Evolutionary conservation across 352 stramenopile genomes (phyloP), one percentile per base, ranked within the genome.

Genomic region (Globisporangium barbulae): DNA sequence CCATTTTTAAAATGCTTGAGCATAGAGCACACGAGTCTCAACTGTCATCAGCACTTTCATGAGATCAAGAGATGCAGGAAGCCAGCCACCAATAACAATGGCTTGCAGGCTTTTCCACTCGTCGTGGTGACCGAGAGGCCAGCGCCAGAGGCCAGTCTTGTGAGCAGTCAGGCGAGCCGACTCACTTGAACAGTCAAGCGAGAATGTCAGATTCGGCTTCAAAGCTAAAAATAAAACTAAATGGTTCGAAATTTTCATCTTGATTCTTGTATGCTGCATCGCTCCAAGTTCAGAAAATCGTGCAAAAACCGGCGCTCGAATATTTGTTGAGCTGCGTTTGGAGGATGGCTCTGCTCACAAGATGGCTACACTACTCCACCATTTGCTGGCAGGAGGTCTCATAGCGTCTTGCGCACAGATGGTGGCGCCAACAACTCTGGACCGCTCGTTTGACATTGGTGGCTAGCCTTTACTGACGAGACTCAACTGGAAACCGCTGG

Each of bases 11-110:
- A 37, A 54, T 53, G 47, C 21, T 21, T n/a, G 28, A 15, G 48
- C 48, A 54, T 54, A 54, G 48, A 54, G 48, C 48, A 37, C 37
- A 21, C 19, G 44, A 49, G 19, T 30, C 3, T 21, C 47, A 53
- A 25, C 47, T 52, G 25, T 13, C 48, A 19, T 21, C 10, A 10
- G 2, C 19, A 10, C 6, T 5, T 54, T 7, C 37, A n/a, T 12
- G 5, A 13, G 47, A 5, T 30, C 13, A 10, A 37, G 13, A 30
- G 47, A 17, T 21, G 47, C 47, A 53, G 9, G 13, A 8, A 21
- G 19, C 9, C 22, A 53, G 48, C 48, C 13, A 54, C 31, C 48
- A 54, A n/a, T 22, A 13, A 37, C 9, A 41, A 28, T 28, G 25
- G 22, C 47, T 31, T 53, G 5, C 22, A 1, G 47, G 47, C 22